Evolutionary conservation across 1,284 basidiomycete species (phyloP).

Genomic region (Psilocybe mexicana): DNA sequence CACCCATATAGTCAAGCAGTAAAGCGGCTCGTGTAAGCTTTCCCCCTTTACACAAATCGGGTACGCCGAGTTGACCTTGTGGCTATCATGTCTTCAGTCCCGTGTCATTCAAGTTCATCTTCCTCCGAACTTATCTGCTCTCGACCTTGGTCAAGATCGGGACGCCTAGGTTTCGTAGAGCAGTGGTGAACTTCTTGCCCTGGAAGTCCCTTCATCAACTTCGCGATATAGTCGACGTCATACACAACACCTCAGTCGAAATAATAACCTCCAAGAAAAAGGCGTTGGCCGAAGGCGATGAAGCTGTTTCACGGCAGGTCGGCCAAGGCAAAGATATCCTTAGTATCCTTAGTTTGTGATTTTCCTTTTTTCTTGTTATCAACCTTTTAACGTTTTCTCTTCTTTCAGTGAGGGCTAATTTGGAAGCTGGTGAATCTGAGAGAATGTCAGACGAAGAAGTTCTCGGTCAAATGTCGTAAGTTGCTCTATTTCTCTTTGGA

Average conservation of each 20-base stretch:
- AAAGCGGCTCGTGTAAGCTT: slow-evolving; percentile 28
- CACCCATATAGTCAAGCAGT: slow-evolving; percentile 31
- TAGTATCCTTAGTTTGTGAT: slow-evolving; percentile 44
- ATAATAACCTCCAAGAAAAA: slow-evolving; percentile 37
- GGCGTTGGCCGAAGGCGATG: slow-evolving; percentile 29
- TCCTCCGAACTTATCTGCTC: slow-evolving; percentile 22
- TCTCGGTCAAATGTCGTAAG: slow-evolving; percentile 42
- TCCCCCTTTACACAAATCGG: neutral
- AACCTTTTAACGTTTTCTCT: neutral
- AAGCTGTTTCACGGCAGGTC: slow-evolving; percentile 30
- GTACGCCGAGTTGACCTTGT: neutral
- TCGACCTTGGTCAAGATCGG: slow-evolving; percentile 36
- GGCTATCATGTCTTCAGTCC: slow-evolving; percentile 6
- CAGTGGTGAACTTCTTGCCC: slow-evolving; percentile 26
- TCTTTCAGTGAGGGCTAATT: slow-evolving; percentile 35
- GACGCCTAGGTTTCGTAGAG: slow-evolving; percentile 13
- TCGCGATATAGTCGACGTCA: slow-evolving; percentile 31
- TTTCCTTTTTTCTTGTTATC: neutral
- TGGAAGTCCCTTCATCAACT: slow-evolving; percentile 33
- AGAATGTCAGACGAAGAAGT: slow-evolving; percentile 34
- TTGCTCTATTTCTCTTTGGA: neutral
- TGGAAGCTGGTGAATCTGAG: slow-evolving; percentile 33
- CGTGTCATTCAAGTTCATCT: slow-evolving; percentile 10
- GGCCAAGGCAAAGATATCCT: slow-evolving; percentile 46
- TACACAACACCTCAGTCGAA: slow-evolving; percentile 35